A percentile compares a stretch with the other conserved stretches of the same genome.
Conservation (phyloP, 1,284 basidiomycete species). For the Tylopilus orsonianus region DNA sequence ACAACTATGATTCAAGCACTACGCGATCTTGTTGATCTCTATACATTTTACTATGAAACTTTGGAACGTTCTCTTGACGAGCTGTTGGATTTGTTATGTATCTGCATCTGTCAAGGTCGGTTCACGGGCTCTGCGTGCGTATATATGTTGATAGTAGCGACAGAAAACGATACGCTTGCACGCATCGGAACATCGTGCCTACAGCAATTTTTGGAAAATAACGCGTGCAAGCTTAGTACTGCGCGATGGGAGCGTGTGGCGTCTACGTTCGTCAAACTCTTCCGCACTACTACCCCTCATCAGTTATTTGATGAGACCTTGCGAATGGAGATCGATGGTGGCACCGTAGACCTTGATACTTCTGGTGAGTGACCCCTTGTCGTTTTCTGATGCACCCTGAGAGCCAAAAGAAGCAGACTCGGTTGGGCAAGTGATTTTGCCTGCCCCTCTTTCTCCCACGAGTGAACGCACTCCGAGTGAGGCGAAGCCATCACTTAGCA, state of each 20-base stretch:
- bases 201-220: constrained; percentile 94
- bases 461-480: constrained; percentile 51
- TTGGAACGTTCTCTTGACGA: constrained; percentile 90
- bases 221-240: constrained; percentile 85
- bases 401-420: constrained; percentile 39
- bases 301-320: constrained; percentile 93
- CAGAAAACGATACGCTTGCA: constrained; percentile 97
- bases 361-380: constrained; percentile 39
- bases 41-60: constrained; percentile 94
- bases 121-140: neutral
- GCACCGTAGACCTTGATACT: constrained; percentile 54
- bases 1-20: constrained; percentile 99
- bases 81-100: constrained; percentile 88
- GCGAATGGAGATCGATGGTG: constrained; percentile 75
- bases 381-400: constrained; percentile 6
- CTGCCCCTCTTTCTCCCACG: constrained; percentile 73
- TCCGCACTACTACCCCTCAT: constrained; percentile 96
- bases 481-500: constrained; percentile 54
- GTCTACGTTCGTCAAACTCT: constrained; percentile 92
- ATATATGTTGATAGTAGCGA: constrained; percentile 5
- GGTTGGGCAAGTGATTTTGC: constrained; percentile 71
- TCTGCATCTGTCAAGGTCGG: constrained; percentile 98
- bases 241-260: constrained; percentile 92
- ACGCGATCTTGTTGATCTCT: constrained; percentile 93
- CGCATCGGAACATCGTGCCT: constrained; percentile 98